Conservation (phyloP, 169 alveolate species). For the Miamiensis avidus region DNA sequence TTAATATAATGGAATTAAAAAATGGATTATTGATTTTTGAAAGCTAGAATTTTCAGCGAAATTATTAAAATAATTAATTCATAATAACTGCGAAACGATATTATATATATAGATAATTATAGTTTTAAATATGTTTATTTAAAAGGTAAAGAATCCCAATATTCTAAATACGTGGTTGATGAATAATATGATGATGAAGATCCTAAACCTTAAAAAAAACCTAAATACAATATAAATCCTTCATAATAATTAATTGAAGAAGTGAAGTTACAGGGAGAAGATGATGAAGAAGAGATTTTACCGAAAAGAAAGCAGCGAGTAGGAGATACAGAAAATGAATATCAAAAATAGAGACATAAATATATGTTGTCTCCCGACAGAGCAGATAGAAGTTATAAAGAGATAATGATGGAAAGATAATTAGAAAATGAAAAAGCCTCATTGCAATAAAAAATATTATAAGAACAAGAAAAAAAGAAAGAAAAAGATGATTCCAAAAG, state of each 20-base stretch:
- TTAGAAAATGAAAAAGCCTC: conserved; percentile 55
- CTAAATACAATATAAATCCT: conserved; percentile 48
- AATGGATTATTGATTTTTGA: too few relatives aligned
- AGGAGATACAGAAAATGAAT: conserved; percentile 39
- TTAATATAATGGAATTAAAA: too few relatives aligned
- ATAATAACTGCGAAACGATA: too few relatives aligned
- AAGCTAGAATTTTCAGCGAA: too few relatives aligned
- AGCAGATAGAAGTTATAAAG: conserved; percentile 47
- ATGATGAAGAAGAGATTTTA: conserved; percentile 32
- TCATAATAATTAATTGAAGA: conserved; percentile 59
- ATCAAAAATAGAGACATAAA: conserved; percentile 40
- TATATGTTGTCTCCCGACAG: conserved; percentile 15
- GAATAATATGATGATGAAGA: not conserved
- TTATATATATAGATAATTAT: too few relatives aligned
- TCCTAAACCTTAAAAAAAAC: conserved; percentile 34
- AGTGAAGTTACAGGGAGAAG: conserved; percentile 40
- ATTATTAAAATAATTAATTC: too few relatives aligned
- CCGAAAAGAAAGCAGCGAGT: conserved; percentile 47
- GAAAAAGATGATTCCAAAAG: conserved; percentile 17
- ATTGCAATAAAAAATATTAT: conserved; percentile 34
- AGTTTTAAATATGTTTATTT: too few relatives aligned
- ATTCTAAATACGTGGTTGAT: not conserved
- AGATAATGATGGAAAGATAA: conserved; percentile 41
- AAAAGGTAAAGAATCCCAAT: not conserved
- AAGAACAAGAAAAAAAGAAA: conserved; percentile 25